These are phyloP conservation scores for Aspergillus steynii DNA, from an alignment of 495 filamentous ascomycete genomes.

Conservation along the genomic window DNA sequence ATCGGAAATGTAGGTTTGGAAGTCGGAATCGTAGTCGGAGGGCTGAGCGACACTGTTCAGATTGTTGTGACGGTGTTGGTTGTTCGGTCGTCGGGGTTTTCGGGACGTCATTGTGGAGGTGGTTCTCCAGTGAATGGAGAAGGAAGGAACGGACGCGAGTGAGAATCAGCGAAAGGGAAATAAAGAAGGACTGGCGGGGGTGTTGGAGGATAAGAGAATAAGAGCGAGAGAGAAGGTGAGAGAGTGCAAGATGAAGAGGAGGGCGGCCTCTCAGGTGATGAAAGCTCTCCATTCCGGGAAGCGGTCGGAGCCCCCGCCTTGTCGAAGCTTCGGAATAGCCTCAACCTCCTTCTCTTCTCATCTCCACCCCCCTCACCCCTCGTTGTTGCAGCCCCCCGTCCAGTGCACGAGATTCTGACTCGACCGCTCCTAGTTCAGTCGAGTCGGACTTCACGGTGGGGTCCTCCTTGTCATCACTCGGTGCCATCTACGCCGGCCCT, in stretches of 20 bases:
- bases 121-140: neutral
- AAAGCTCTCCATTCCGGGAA: constrained; percentile 16
- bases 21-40: constrained; percentile 70
- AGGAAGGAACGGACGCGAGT: constrained; percentile 4
- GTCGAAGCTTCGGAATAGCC: neutral
- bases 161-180: constrained; percentile 3
- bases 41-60: constrained; percentile 31
- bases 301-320: constrained; percentile 18
- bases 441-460: neutral
- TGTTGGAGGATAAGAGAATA: neutral
- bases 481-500: neutral
- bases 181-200: neutral
- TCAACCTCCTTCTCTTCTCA: neutral
- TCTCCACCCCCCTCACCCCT: neutral
- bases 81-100: constrained; percentile 36
- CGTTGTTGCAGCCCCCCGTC: neutral
- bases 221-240: neutral
- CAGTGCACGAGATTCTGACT: neutral
- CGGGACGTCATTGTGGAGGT: constrained; percentile 32
- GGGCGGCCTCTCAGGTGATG: constrained; percentile 7
- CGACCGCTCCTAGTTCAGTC: neutral
- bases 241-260: constrained; percentile 2
- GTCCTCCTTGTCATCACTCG: neutral
- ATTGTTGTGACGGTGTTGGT: constrained; percentile 34
- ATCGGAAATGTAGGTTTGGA: constrained; percentile 41